Evolutionary conservation across 495 filamentous ascomycete species (phyloP).

Genomic region (Trichocladium uniseriatum): DNA sequence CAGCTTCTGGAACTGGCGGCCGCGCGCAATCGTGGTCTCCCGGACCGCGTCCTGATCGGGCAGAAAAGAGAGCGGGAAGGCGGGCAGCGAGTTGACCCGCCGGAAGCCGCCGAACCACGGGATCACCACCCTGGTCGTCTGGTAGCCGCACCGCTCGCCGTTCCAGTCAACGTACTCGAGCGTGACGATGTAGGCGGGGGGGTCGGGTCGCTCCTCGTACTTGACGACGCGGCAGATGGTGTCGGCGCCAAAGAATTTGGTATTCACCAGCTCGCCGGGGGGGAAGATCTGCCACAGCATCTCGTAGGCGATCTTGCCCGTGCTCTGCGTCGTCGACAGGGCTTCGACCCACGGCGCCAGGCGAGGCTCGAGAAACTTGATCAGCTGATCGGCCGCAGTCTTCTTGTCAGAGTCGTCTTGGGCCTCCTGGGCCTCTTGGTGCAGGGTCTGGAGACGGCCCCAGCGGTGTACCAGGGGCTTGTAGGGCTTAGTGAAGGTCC

Average conservation of each 20-base stretch:
- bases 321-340: too few species aligned
- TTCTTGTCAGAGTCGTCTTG: too few species aligned
- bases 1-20: constrained; percentile 38
- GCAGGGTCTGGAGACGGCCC: constrained; percentile 32
- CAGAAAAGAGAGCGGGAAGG: constrained; percentile 47
- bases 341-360: too few species aligned
- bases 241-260: constrained; percentile 13
- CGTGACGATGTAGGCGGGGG: constrained; percentile 2
- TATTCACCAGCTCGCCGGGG: constrained; percentile 21
- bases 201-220: too few species aligned
- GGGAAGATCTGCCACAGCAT: constrained; percentile 31
- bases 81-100: constrained; percentile 40
- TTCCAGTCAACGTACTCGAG: constrained; percentile 47
- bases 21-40: constrained; percentile 29
- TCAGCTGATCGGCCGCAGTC: too few species aligned
- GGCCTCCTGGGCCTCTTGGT: constrained; percentile 3
- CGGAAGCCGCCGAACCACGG: constrained; percentile 38
- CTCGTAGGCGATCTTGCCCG: constrained; percentile 7
- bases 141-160: constrained; percentile 45
- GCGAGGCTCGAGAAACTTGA: too few species aligned
- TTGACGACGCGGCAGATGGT: constrained; percentile 15
- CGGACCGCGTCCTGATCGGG: constrained; percentile 27
- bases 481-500: constrained; percentile 46
- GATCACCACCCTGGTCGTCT: constrained; percentile 29
- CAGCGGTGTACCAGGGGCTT: constrained; percentile 53